Evolutionary conservation across 805 yeast species (phyloP), one percentile per base, ranked within the genome.

Genomic region (Saccharomycopsis vini): DNA sequence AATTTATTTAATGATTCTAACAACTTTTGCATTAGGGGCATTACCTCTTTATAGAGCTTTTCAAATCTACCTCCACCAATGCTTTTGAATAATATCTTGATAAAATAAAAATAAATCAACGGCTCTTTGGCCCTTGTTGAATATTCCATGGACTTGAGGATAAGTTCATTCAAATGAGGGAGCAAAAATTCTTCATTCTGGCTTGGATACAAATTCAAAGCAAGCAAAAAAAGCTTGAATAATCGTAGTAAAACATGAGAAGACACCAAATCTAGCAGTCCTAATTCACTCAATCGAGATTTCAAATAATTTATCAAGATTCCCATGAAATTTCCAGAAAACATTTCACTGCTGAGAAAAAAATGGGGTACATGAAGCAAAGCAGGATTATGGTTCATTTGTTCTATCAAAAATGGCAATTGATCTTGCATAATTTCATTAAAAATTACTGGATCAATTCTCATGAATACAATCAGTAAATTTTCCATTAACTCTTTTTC

Each of bases 31-130:
- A 92, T 64, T 31, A 92, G 69, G 0, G 98, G 98, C 67, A 88
- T 73, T 16, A 94, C 90, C 49, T 89, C 95, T 54, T 92, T 86
- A 66, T 94, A 94, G 15, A 92, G 67, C 43, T 81, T 79, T 60
- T 92, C 99, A 59, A 92, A 90, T 46, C 97, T 70, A 5, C 98
- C 98, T 40, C 98, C 97, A 28, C 97, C 95, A 38, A 92, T 89
- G 55, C 95, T 84, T 61, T 97, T 72, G 68, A 92, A 92, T 40
- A 92, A 65, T 0, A 95, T 86, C 54, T 97, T 69, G 19, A 92
- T 81, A 53, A 92, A 68, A 54, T 88, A 84, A 50, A 90, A 89
- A 59, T 88, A 92, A 2, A 87, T 86, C 20, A 86, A 70, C 4
- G 98, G 97, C 56, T 90, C 96, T 52, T 84, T 82, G 0, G 97